Conservation (phyloP, 164 flowering plant genomes). For the Saururus chinensis region DNA sequence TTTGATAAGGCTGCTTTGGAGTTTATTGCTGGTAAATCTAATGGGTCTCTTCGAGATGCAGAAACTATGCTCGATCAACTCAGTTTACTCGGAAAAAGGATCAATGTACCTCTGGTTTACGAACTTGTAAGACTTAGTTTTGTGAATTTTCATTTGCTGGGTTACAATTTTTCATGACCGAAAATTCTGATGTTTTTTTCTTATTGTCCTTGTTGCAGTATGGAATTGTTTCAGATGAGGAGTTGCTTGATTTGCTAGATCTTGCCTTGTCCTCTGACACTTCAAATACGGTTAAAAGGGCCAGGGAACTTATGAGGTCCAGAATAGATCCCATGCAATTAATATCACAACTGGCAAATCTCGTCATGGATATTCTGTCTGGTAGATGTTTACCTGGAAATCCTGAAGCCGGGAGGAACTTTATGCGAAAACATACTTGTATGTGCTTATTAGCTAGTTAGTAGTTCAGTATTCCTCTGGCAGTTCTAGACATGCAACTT, state of each 20-base stretch:
- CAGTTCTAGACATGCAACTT: too few species aligned
- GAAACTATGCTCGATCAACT: conserved; percentile 94
- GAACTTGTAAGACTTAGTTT: conserved; percentile 64
- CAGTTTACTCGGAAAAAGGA: conserved; percentile 74
- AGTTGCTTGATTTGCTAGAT: conserved; percentile 77
- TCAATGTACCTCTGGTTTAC: conserved; percentile 52
- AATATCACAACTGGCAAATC: conserved; percentile 82
- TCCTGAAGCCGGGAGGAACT: conserved; percentile 40
- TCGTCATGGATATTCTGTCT: conserved; percentile 90
- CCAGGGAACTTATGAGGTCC: conserved; percentile 85
- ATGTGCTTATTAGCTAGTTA: conserved; percentile 18
- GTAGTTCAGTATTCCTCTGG: not conserved
- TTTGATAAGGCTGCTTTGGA: conserved; percentile 62
- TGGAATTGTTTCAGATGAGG: conserved; percentile 83
- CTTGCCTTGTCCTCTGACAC: conserved; percentile 87
- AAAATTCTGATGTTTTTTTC: not conserved
- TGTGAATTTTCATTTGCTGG: not conserved
- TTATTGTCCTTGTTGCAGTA: conserved; percentile 35
- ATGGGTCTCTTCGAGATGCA: conserved; percentile 90
- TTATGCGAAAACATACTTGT: conserved; percentile 41
- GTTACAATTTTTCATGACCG: not conserved
- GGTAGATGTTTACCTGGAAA: conserved; percentile 40
- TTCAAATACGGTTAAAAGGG: conserved; percentile 74
- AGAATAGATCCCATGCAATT: conserved; percentile 91
- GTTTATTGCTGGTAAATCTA: conserved; percentile 65